Evolutionary conservation across 2,329 filamentous ascomycete species (phyloP), one percentile per base, ranked within the genome.

Genomic region (Fusarium multiceps): DNA sequence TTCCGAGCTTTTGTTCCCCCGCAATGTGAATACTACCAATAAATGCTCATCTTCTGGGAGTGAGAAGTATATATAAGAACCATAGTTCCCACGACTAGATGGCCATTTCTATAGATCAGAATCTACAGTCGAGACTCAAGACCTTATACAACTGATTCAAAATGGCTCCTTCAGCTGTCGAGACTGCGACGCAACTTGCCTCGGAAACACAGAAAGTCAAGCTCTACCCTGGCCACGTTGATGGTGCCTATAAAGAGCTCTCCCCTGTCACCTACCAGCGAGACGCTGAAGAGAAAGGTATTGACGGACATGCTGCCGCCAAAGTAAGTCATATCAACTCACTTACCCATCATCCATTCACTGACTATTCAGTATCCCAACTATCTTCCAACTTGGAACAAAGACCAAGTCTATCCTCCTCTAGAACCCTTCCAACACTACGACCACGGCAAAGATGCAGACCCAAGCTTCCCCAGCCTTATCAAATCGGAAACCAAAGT

Each of bases 361-460:
- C 8, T 42, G 10, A 14, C 12, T 27, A 45, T 11, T n/a, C 37
- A 88, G 76, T 94, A 92, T 71, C 89, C 89, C 6, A 84, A 93
- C 75, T 94, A 94, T 77, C 86, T 93, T 11, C 91, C 91, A 4
- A 89, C 88, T 3, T 93, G 90, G 90, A 86, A 91, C 74, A 83
- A 85, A 42, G 84, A 88, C 68, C 86, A 89, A 79, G 85, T 84
- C 68, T 92, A 90, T 73, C 84, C 88, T 59, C 90, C 92, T 9
- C 84, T 93, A 10, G 81, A 90, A 66, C 87, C 86, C 1, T 94
- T 93, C 73, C 85, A 91, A 76, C 91, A 93, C 77, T 87, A 88
- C 68, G 92, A 95, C 59, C 92, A 92, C 73, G 92, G 92, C 72
- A 90, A 90, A 73, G 90, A 93, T 72, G 92, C 92, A 48, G 90